Base-by-base conservation (phyloP, 2,329 filamentous ascomycete species). In the Rutstroemia sp. region DNA sequence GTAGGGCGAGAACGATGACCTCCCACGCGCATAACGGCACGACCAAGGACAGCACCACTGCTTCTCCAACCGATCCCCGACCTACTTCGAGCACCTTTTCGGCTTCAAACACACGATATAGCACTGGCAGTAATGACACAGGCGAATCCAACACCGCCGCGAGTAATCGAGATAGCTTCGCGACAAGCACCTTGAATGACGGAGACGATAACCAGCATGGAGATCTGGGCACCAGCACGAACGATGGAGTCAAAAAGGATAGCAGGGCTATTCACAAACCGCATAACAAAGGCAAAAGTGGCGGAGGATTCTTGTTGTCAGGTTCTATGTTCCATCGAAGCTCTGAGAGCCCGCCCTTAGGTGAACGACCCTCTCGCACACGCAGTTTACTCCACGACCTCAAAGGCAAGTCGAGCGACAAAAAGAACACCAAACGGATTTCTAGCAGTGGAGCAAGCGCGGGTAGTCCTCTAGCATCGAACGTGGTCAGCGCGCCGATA, bases 101-200 rank as follows among this genome's bases (percentile, higher is more conserved):
- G 8, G 63, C 59, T 37, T 58, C 59, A 1, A 59, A 48, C 5
- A 56, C 59, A 65, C 68, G 60, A 66, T 69, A 48, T 50, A 73
- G 72, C 60, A 63, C 67, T 58, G 67, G 63, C 12, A 73, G 72
- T 63, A 71, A 74, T 63, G 75, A 77, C 46, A 72, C 71, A 8
- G 75, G 73, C 59, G 75, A 76, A 62, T 73, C 76, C 54, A 79
- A 74, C 59, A 66, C 65, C 14, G 61, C 68, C n/a, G 69, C 64
- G 3, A 72, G 70, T 57, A 60, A 66, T 30, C 59, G 61, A 53
- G 61, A 63, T 51, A 66, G 62, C 46, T 49, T 59, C 27, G 57
- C 55, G 23, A 58, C 56, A 14, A 57, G 46, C 51, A 48, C 38
- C 34, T 16, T 53, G 23, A 53, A 47, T 34, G 56, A 56, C 25